phyloP scores from a whole-genome alignment of 331 rosid species.

The Spiraea crenata region DNA sequence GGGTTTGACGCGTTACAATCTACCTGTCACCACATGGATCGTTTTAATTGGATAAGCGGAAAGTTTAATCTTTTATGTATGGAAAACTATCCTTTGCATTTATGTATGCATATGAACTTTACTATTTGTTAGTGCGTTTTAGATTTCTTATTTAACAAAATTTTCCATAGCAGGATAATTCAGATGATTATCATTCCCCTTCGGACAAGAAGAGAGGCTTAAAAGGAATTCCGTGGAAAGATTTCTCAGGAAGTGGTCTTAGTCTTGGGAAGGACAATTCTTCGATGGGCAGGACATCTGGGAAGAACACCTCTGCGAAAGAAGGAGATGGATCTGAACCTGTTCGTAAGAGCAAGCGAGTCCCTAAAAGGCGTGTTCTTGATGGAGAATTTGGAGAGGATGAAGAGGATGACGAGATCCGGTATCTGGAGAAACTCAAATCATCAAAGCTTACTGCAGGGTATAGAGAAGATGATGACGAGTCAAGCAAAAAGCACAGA shows the following conservation, averaged over 20 bases:
- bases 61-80: slow-evolving; percentile 22
- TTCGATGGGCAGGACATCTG: slow-evolving; percentile 51
- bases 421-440: slow-evolving; percentile 84
- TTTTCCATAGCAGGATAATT: slow-evolving; percentile 50
- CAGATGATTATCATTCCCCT: slow-evolving; percentile 56
- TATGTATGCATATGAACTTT: slow-evolving; percentile 24
- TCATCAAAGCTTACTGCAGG: slow-evolving; percentile 59
- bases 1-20: neutral
- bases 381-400: slow-evolving; percentile 68
- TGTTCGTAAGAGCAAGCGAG: slow-evolving; percentile 86
- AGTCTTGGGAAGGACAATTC: slow-evolving; percentile 61
- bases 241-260: slow-evolving; percentile 70
- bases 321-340: slow-evolving; percentile 70
- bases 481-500: slow-evolving; percentile 58
- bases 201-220: slow-evolving; percentile 58
- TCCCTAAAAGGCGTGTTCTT: slow-evolving; percentile 68
- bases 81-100: slow-evolving; percentile 31
- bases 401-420: slow-evolving; percentile 82
- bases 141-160: slow-evolving; percentile 20
- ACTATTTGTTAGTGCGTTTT: slow-evolving; percentile 19
- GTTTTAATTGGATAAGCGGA: slow-evolving; percentile 2
- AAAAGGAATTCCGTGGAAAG: slow-evolving; percentile 91
- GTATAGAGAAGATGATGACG: slow-evolving; percentile 61
- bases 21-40: neutral
- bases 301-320: slow-evolving; percentile 50